Evolutionary conservation across 1,139 yeast species (phyloP).

Genomic region (Suhomyces guaymorum): DNA sequence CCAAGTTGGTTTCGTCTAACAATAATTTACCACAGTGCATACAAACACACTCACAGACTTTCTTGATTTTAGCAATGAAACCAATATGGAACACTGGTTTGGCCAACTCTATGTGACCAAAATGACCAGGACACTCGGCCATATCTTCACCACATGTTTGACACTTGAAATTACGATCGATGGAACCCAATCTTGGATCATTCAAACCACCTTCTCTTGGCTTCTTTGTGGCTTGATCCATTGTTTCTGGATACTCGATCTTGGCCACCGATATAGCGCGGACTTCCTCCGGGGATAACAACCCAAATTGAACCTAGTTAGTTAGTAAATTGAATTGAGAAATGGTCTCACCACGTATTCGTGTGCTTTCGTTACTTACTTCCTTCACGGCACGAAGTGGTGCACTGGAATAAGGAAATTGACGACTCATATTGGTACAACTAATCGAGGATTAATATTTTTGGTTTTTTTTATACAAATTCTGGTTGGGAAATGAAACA

Average conservation of each 20-base stretch:
- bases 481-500: constrained; percentile 8
- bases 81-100: constrained; percentile 98
- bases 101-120: constrained; percentile 97
- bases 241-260: constrained; percentile 96
- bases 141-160: constrained; percentile 99
- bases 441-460: constrained; percentile 6
- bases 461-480: constrained; percentile 15
- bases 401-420: constrained; percentile 94
- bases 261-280: constrained; percentile 97
- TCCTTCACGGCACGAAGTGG: constrained; percentile 96
- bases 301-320: constrained; percentile 83
- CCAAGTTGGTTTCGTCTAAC: constrained; percentile 82
- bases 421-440: constrained; percentile 43
- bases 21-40: constrained; percentile 97
- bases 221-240: constrained; percentile 94
- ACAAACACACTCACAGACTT: constrained; percentile 94
- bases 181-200: constrained; percentile 96
- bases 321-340: constrained; percentile 17
- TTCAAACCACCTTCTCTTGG: constrained; percentile 97
- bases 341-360: too few species aligned
- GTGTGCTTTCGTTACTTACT: constrained; percentile 54
- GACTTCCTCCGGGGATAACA: constrained; percentile 95
- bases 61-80: constrained; percentile 88
- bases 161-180: constrained; percentile 95
- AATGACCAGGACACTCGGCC: constrained; percentile 99